Evolutionary conservation across 2,329 filamentous ascomycete genomes (phyloP), one percentile per base, ranked within the genome.

Genomic region (Trichoderma koningiopsis): DNA sequence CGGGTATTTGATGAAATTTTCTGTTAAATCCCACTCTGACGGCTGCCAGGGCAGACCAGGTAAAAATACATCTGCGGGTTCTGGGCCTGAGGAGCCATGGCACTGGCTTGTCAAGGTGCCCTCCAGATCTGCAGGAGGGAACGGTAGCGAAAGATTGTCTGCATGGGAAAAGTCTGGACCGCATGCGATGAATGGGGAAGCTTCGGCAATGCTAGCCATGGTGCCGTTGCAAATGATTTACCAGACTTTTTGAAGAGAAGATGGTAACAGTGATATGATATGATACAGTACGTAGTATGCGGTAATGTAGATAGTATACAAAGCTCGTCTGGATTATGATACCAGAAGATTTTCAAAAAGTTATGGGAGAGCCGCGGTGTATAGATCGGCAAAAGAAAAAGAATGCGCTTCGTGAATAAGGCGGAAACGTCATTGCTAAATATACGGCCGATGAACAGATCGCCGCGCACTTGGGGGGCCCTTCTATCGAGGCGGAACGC

Each of bases 371-470:
- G 33, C 57, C 47, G 33, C 47, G 27, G 11, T 2, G 29, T 29
- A 27, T 19, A 59, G 63, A 59, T 59, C 40, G 43, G 0, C 31
- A 33, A 8, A 24, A 27, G 7, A 7, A 16, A 29, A 35, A 29
- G 2, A n/a, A 37, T 14, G 8, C 1, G n/a, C 40, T 49, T 24
- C 14, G 7, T 16, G 2, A 27, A 67, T 35, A 22, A 67, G 63
- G 65, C 52, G 65, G 65, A 61, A 60, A 68, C 65, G 57, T 68
- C 65, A 61, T 68, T 68, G 19, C 40, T 68, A 61, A 68, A 68
- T 60, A 61, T 61, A 60, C 49, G 55, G 55, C 40, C 49, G 29
- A 49, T 52, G 14, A 47, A 35, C 14, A 40, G 49, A 68, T 61
- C 31, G 43, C 65, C 65, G 56, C 14, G 22, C 35, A 24, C n/a